Percentiles rank a stretch among this genome's conserved stretches.
These are phyloP conservation scores for Kurtzmaniella natalensis DNA, from an alignment of 1,139 yeast genomes.

Conservation along the genomic window DNA sequence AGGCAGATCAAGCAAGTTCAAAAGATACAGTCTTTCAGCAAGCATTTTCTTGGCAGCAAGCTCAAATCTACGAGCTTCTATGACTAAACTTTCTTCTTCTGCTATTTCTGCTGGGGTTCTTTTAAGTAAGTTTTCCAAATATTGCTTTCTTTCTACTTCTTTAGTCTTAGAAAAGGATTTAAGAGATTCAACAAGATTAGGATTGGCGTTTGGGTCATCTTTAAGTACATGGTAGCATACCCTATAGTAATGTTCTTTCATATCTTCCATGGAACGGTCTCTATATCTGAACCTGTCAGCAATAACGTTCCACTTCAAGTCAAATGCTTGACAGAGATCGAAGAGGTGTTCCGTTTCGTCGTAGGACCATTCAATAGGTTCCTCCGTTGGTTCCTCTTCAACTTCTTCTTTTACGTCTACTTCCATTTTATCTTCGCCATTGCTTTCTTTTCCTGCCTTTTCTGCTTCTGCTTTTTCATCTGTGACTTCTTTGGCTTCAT, in stretches of 20 bases:
- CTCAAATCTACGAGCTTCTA: constrained; percentile 90
- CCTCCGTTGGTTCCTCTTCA: constrained; percentile 7
- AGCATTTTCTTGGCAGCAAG: constrained; percentile 89
- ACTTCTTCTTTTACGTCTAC: constrained; percentile 2
- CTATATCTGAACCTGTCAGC: constrained; percentile 61
- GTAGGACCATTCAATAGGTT: constrained; percentile 52
- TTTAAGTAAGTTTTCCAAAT: constrained; percentile 68
- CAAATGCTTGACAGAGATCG: constrained; percentile 66
- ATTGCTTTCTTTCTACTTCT: constrained; percentile 77
- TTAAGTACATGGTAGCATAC: constrained; percentile 34
- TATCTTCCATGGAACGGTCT: constrained; percentile 59
- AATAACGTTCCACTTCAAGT: constrained; percentile 83
- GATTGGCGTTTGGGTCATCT: constrained; percentile 46
- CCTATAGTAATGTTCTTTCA: constrained; percentile 75
- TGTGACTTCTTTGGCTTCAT: no score
- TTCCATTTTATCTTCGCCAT: no score
- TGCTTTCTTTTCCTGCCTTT: constrained; percentile 4
- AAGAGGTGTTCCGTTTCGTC: constrained; percentile 77
- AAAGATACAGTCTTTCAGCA: constrained; percentile 73
- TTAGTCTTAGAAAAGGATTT: constrained; percentile 57
- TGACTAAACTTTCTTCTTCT: constrained; percentile 90
- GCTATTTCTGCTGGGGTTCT: constrained; percentile 97
- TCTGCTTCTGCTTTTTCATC: no score
- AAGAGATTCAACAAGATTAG: constrained; percentile 45
- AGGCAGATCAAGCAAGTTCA: constrained; percentile 84